A percentile compares a stretch with the other conserved stretches of the same genome.
phyloP scores from a whole-genome alignment of 345 rosid species.

The Lenwebbia sp. region DNA sequence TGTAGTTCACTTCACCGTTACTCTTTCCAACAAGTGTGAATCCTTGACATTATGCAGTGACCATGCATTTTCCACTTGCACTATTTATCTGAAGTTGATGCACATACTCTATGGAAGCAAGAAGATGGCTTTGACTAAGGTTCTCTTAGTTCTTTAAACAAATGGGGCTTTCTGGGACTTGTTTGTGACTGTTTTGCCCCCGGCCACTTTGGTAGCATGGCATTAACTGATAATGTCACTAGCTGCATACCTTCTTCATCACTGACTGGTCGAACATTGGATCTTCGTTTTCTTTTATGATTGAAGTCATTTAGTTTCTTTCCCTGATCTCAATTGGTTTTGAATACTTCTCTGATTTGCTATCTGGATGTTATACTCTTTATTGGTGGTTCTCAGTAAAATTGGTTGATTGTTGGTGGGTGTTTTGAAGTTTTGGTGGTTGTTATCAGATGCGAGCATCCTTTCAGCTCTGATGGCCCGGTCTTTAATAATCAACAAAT shows the following conservation, averaged over 20 bases:
- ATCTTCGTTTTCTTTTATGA: not conserved
- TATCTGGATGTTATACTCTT: not conserved
- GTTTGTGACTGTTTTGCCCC: not conserved
- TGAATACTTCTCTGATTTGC: not conserved
- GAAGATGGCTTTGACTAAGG: not conserved
- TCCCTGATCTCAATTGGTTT: not conserved
- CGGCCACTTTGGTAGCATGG: not conserved
- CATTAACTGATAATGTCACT: not conserved
- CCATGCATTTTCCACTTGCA: not conserved
- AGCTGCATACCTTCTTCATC: not conserved
- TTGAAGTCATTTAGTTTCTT: not conserved
- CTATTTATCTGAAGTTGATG: not conserved
- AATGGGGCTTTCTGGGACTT: not conserved
- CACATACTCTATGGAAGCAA: not conserved
- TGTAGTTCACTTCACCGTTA: not conserved
- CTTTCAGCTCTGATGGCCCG: not conserved
- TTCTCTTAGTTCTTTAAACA: not conserved
- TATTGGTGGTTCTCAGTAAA: not conserved
- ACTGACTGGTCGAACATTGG: not conserved
- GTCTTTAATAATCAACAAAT: not conserved
- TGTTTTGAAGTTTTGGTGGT: not conserved
- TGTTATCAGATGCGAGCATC: not conserved
- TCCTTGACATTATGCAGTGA: not conserved
- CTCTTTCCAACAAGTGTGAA: not conserved
- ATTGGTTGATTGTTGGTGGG: not conserved